Evolutionary conservation across 2,329 filamentous ascomycete species (phyloP).

Genomic region (Ceratocystis alfenasii): DNA sequence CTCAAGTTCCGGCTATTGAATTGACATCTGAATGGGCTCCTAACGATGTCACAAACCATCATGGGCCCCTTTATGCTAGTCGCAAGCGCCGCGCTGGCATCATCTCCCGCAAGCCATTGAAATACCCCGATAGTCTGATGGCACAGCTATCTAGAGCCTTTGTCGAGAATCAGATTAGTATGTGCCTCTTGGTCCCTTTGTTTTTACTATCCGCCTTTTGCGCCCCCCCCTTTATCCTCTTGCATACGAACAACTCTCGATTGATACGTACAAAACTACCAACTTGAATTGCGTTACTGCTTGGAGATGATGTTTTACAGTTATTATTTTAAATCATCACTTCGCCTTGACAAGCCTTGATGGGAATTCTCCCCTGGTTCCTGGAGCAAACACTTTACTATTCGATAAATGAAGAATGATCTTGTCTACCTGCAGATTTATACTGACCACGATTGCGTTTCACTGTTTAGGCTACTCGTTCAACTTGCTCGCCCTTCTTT

Average conservation of each 20-base stretch:
- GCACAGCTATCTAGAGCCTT: conserved; percentile 56
- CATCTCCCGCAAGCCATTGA: conserved; percentile 21
- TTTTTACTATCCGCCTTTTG: background rate
- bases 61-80: conserved; percentile 22
- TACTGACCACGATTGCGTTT: conserved; percentile 25
- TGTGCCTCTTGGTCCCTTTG: conserved; percentile 27
- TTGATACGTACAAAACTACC: too few species aligned
- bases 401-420: background rate
- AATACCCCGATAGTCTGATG: conserved; percentile 23
- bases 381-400: background rate
- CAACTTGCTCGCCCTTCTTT: conserved; percentile 72
- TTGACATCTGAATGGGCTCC: conserved; percentile 22
- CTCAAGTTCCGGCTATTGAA: conserved; percentile 17
- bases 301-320: too few species aligned
- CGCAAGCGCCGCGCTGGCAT: conserved; percentile 21
- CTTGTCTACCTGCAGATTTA: background rate
- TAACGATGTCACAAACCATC: conserved; percentile 21
- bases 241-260: too few species aligned
- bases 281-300: too few species aligned
- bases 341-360: too few species aligned
- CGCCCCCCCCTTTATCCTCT: background rate
- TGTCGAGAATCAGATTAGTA: conserved; percentile 71
- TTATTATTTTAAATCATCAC: too few species aligned
- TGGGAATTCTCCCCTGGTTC: too few species aligned
- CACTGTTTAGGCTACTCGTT: conserved; percentile 54